Evolutionary conservation across 2,329 filamentous ascomycete genomes (phyloP).

Genomic region (Cytospora piceae): DNA sequence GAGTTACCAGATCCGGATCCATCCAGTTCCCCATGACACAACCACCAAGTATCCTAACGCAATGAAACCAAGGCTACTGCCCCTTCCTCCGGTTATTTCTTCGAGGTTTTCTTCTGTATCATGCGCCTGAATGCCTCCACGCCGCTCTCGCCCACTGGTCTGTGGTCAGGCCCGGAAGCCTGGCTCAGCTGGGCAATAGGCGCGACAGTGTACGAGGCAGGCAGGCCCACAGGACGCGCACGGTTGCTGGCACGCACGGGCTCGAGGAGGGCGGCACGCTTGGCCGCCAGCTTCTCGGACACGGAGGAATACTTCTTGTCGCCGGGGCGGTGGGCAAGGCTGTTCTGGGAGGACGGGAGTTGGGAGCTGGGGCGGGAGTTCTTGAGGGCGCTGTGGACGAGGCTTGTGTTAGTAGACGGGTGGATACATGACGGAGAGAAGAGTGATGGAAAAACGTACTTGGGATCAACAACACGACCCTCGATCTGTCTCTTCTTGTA

Average conservation of each 20-base stretch:
- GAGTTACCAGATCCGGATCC: too few species aligned
- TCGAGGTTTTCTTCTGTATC: constrained; percentile 66
- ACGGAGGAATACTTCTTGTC: constrained; percentile 35
- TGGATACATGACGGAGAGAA: neutral
- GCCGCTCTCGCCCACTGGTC: constrained; percentile 65
- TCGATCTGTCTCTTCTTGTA: constrained; percentile 81
- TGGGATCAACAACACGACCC: constrained; percentile 66
- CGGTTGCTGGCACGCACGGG: constrained; percentile 59
- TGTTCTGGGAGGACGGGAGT: constrained; percentile 44
- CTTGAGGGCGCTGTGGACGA: constrained; percentile 50
- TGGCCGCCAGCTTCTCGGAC: constrained; percentile 37
- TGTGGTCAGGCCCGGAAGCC: constrained; percentile 58
- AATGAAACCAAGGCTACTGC: neutral
- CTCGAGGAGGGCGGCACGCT: constrained; percentile 47
- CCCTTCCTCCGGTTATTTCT: neutral
- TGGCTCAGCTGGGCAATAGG: constrained; percentile 61
- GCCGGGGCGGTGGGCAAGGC: constrained; percentile 53
- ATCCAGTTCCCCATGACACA: too few species aligned
- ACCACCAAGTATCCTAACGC: neutral
- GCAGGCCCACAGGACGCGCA: constrained; percentile 58
- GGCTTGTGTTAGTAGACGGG: constrained; percentile 22
- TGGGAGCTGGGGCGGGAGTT: constrained; percentile 41
- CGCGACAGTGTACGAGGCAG: constrained; percentile 62
- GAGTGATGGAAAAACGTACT: constrained; percentile 49
- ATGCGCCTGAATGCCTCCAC: constrained; percentile 69